Evolutionary conservation across 2,329 filamentous ascomycete species (phyloP).

Genomic region (Pyrenochaeta sp.): DNA sequence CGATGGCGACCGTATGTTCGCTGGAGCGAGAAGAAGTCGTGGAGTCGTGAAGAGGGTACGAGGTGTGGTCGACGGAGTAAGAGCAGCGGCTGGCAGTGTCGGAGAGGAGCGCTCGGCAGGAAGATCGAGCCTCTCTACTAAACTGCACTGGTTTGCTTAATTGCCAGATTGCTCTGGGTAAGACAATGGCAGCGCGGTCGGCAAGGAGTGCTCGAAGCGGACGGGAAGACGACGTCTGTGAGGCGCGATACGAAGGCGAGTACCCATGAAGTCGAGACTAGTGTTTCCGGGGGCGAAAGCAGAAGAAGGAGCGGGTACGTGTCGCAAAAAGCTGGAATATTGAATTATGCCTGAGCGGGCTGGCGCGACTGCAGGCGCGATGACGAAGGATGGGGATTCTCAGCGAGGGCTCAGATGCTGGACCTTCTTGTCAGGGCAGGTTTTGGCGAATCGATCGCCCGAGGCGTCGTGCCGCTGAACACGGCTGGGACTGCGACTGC

Average conservation of each 20-base stretch:
- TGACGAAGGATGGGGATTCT: slow-evolving; percentile 22
- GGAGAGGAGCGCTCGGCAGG: not conserved
- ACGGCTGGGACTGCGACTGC: not conserved
- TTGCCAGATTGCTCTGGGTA: not conserved
- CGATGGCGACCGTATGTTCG: slow-evolving; percentile 4
- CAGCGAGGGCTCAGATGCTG: slow-evolving; percentile 9
- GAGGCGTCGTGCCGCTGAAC: slow-evolving; percentile 11
- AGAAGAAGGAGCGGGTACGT: slow-evolving; percentile 8
- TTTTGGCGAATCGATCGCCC: slow-evolving; percentile 17
- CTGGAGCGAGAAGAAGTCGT: slow-evolving; percentile 7
- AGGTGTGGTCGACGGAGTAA: slow-evolving; percentile 3
- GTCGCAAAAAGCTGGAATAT: slow-evolving; percentile 22
- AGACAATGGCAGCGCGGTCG: not conserved
- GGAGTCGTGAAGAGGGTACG: slow-evolving; percentile 8
- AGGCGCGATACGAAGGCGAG: not conserved
- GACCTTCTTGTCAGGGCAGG: slow-evolving; percentile 17
- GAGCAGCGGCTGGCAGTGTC: slow-evolving; percentile 1
- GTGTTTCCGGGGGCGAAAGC: not conserved
- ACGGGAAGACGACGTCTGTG: not conserved
- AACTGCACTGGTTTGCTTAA: not conserved
- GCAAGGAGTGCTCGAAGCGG: not conserved
- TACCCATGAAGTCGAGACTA: not conserved
- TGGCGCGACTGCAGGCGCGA: slow-evolving; percentile 20
- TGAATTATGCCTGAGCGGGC: slow-evolving; percentile 21
- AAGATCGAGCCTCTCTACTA: too few species aligned